A percentile compares a stretch with the other conserved stretches of the same genome.
Conservation (phyloP, 2,329 filamentous ascomycete species). For the Cadophora malorum region DNA sequence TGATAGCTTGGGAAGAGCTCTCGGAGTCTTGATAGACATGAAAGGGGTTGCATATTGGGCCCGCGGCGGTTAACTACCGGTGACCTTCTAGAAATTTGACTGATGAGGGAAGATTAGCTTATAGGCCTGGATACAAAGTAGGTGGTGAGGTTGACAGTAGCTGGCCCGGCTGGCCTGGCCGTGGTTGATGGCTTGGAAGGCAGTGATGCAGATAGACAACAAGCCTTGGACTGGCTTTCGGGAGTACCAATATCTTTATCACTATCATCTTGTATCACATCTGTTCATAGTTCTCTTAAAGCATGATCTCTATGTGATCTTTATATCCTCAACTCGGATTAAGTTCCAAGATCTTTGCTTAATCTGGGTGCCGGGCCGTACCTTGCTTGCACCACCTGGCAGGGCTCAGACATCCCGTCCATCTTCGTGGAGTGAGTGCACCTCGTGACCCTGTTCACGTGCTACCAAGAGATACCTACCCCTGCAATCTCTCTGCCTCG, state of each 20-base stretch:
- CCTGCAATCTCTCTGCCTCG: slow-evolving; percentile 24
- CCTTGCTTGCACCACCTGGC: slow-evolving; percentile 1
- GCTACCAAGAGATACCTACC: neutral
- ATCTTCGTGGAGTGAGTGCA: too few relatives aligned
- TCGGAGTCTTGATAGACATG: neutral
- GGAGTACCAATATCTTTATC: neutral
- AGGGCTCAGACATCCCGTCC: slow-evolving; percentile 6
- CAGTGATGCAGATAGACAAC: too few relatives aligned
- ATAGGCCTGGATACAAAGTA: neutral
- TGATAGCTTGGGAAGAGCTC: neutral
- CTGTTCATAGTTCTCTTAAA: neutral
- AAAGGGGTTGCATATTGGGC: slow-evolving; percentile 20
- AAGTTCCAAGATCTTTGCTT: neutral
- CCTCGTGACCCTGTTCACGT: neutral
- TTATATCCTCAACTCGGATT: neutral
- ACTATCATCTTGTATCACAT: neutral
- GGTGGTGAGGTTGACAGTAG: neutral
- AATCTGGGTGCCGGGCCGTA: slow-evolving; percentile 17
- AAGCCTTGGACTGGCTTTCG: neutral
- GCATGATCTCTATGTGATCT: neutral
- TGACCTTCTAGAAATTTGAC: slow-evolving; percentile 14
- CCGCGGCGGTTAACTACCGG: slow-evolving; percentile 10
- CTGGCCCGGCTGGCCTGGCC: neutral
- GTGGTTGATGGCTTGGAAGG: neutral
- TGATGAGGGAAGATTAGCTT: slow-evolving; percentile 2